phyloP scores from a whole-genome alignment of 352 stramenopile species.

The Phytophthora citricola region DNA sequence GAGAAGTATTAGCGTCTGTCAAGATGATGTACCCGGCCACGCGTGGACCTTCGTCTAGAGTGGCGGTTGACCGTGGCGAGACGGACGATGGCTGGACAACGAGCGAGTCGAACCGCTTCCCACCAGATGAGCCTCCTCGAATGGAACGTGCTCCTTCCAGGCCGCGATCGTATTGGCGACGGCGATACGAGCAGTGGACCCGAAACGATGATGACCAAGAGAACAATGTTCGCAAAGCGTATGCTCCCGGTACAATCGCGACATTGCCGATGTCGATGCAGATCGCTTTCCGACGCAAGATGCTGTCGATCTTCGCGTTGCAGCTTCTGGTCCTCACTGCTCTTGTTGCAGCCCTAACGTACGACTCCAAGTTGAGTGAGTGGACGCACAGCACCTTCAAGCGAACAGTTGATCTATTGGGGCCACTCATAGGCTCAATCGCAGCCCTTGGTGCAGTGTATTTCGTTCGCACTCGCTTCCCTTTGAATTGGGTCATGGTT shows the following conservation, averaged over 20 bases:
- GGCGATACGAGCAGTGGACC: slow-evolving; percentile 33
- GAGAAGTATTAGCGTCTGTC: not conserved
- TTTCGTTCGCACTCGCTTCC: slow-evolving; percentile 50
- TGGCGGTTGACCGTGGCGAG: slow-evolving; percentile 33
- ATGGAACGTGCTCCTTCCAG: not conserved
- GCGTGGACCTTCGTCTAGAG: slow-evolving; percentile 28
- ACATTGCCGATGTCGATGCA: slow-evolving; percentile 48
- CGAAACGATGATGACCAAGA: slow-evolving; percentile 27
- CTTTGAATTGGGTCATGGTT: slow-evolving; percentile 56
- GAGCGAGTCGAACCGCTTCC: slow-evolving; percentile 1
- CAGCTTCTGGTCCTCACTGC: slow-evolving; percentile 50
- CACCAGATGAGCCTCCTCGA: slow-evolving; percentile 4
- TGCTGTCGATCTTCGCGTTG: slow-evolving; percentile 53
- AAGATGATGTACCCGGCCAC: slow-evolving; percentile 30
- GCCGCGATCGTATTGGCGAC: slow-evolving; percentile 32
- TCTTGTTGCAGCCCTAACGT: slow-evolving; percentile 40
- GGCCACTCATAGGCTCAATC: slow-evolving; percentile 37
- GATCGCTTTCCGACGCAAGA: slow-evolving; percentile 53
- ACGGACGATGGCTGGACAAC: slow-evolving; percentile 29
- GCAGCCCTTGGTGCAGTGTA: slow-evolving; percentile 43
- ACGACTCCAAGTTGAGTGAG: slow-evolving; percentile 30
- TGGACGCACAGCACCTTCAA: slow-evolving; percentile 36
- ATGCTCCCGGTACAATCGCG: slow-evolving; percentile 39
- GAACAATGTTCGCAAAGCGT: slow-evolving; percentile 20
- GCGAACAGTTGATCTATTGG: slow-evolving; percentile 26